Percentiles rank a stretch among this genome's conserved stretches.
phyloP scores from a whole-genome alignment of 2,329 filamentous ascomycete genomes.

The Lachnellula cervina region DNA sequence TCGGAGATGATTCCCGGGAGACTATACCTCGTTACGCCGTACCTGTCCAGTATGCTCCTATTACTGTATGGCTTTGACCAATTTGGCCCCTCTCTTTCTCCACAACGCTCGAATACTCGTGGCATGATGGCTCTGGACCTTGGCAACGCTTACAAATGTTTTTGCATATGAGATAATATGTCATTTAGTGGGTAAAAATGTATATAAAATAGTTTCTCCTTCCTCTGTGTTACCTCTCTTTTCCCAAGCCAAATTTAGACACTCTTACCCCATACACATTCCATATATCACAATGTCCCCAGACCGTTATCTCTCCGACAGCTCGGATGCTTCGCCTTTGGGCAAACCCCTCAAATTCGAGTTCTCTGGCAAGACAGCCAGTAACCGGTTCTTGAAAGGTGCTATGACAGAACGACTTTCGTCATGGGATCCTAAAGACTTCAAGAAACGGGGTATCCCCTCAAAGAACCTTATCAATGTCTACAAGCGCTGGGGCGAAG shows the following conservation, averaged over 20 bases:
- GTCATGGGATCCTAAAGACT: constrained; percentile 51
- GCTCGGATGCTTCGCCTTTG: constrained; percentile 33
- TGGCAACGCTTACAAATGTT: too few relatives aligned
- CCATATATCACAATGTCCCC: constrained; percentile 16
- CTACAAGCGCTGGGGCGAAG: constrained; percentile 59
- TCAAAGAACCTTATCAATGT: constrained; percentile 49
- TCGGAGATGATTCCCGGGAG: too few relatives aligned
- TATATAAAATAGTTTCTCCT: background rate
- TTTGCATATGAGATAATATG: too few relatives aligned
- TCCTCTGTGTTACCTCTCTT: background rate
- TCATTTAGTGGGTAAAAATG: background rate
- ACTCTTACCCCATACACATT: background rate
- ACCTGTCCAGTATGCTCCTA: too few relatives aligned
- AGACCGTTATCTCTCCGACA: constrained; percentile 23
- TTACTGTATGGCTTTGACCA: too few relatives aligned
- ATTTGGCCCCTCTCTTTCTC: too few relatives aligned
- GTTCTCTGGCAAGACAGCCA: constrained; percentile 50
- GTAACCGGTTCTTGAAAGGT: constrained; percentile 63
- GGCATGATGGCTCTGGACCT: too few relatives aligned
- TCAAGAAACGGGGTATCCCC: constrained; percentile 49
- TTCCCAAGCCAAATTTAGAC: background rate
- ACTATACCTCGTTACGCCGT: too few relatives aligned
- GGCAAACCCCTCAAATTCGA: constrained; percentile 43
- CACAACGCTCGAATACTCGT: too few relatives aligned
- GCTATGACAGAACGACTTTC: constrained; percentile 63